phyloP scores from a whole-genome alignment of 2,329 filamentous ascomycete genomes.

The Ophiostoma quercus region DNA sequence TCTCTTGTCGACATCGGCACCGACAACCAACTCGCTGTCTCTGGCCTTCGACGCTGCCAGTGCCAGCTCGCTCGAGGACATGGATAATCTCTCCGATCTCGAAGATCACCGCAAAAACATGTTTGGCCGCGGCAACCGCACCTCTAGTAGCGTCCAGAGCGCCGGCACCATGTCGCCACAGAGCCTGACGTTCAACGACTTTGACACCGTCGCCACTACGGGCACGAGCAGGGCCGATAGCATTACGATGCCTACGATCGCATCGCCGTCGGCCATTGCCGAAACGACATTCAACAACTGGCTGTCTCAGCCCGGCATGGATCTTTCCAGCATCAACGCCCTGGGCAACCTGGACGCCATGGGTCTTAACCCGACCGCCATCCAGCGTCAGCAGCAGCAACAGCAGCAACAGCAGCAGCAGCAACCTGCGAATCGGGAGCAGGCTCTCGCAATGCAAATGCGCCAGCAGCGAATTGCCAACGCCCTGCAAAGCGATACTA shows the following conservation, averaged over 20 bases:
- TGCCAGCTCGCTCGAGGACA: conserved; percentile 48
- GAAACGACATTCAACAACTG: conserved; percentile 34
- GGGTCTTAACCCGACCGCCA: not conserved
- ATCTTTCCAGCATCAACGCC: conserved; percentile 37
- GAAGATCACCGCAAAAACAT: conserved; percentile 49
- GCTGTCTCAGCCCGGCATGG: conserved; percentile 32
- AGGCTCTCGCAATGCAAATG: conserved; percentile 39
- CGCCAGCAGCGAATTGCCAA: conserved; percentile 32
- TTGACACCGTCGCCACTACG: conserved; percentile 32
- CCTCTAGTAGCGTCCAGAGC: conserved; percentile 32
- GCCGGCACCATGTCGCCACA: conserved; percentile 47
- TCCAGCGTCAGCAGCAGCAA: not conserved
- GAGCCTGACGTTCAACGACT: conserved; percentile 46
- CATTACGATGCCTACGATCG: not conserved
- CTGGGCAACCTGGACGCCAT: conserved; percentile 31
- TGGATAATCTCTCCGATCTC: conserved; percentile 50
- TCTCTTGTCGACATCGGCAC: not conserved
- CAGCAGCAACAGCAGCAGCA: not conserved
- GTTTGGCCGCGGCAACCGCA: conserved; percentile 37
- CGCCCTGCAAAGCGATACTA: not conserved
- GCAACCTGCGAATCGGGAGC: conserved; percentile 34
- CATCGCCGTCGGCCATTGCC: conserved; percentile 32
- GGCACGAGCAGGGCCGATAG: not conserved
- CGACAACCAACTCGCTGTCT: not conserved
- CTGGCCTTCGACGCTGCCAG: conserved; percentile 27